Base-by-base conservation (phyloP, 345 rosid genomes). In the Boechera retrofracta region DNA sequence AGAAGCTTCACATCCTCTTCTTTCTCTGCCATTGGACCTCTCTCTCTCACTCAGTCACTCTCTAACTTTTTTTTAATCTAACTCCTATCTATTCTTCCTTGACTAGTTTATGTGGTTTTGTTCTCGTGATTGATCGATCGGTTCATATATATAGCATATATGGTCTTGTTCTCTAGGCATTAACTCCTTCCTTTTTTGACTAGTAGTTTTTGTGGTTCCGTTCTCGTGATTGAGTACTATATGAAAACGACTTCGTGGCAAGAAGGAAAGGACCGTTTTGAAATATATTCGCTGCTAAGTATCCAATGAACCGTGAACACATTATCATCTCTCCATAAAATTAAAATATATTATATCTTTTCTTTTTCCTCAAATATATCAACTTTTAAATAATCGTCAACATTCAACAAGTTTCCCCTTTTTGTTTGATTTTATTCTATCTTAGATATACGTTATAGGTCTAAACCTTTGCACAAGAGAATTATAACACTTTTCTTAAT, bases 1-100 rank as follows among this genome's bases (percentile, higher is more conserved):
- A 80, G 68, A 10, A 86, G 79, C 82, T 80, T 80, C 75, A 83
- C 83, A 68, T 78, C 78, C 11, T 79, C 81, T 49, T 77, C 81
- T n/a, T 29, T 58, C 15, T 60, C 64, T 10, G 55, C 74, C 79
- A 76, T 76, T 75, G 28, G 9, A 51, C 42, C 51, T 68, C 64
- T 44, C 55, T 62, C 15, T 35, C 8, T 45, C 4, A 5, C 47
- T 58, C 18, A 21, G 21, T 21, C 21, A 1, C 8, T 16, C 8
- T 16, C 5, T 15, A 26, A 8, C 38, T 45, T 36, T 71, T 71
- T 35, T 15, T 4, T n/a, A 48, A 11, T 42, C 7, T 18, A 21
- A 44, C 57, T 32, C 21, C 10, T 9, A 35, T 71, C 16, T 49
- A n/a, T 62, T 62, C 39, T 48, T 72, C 51, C 36, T 49, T 36